Evolutionary conservation across 2,329 filamentous ascomycete species (phyloP).

Genomic region (Paecilomyces sp.): DNA sequence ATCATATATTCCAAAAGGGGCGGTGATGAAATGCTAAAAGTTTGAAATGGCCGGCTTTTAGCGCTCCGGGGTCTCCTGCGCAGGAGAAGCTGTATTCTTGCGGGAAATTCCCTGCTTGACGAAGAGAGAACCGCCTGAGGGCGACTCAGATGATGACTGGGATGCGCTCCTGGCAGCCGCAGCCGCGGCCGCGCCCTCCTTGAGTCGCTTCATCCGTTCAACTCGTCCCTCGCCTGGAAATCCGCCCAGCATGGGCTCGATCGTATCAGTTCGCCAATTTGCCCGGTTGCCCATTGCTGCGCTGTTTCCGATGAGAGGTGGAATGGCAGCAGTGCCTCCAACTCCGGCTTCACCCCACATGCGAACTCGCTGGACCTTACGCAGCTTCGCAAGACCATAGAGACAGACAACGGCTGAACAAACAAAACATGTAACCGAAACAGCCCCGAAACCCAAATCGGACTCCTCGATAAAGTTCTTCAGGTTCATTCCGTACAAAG

Average conservation of each 20-base stretch:
- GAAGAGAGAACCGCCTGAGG: not conserved
- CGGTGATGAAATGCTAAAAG: not conserved
- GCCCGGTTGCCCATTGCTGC: slow-evolving; percentile 17
- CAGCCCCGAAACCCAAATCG: slow-evolving; percentile 71
- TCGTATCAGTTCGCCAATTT: slow-evolving; percentile 38
- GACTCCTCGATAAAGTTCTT: slow-evolving; percentile 98
- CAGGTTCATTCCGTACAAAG: slow-evolving; percentile 99
- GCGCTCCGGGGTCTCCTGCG: not conserved
- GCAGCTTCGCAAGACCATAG: slow-evolving; percentile 76
- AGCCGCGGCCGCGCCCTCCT: slow-evolving; percentile 20
- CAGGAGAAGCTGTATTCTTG: not conserved
- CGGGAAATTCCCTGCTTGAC: not conserved
- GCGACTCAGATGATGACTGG: not conserved
- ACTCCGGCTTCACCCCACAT: slow-evolving; percentile 64
- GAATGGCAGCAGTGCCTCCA: slow-evolving; percentile 21
- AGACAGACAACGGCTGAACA: slow-evolving; percentile 72
- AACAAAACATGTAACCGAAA: slow-evolving; percentile 63
- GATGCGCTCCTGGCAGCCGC: slow-evolving; percentile 1
- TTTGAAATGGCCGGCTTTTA: not conserved
- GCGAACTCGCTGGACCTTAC: slow-evolving; percentile 77
- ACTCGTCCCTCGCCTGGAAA: slow-evolving; percentile 31
- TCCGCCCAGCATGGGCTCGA: slow-evolving; percentile 33
- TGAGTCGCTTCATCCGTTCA: slow-evolving; percentile 30
- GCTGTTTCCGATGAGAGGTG: slow-evolving; percentile 17
- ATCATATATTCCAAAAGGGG: not conserved